Conservation (phyloP, 2,329 filamentous ascomycete species). For the Fusarium sp. region DNA sequence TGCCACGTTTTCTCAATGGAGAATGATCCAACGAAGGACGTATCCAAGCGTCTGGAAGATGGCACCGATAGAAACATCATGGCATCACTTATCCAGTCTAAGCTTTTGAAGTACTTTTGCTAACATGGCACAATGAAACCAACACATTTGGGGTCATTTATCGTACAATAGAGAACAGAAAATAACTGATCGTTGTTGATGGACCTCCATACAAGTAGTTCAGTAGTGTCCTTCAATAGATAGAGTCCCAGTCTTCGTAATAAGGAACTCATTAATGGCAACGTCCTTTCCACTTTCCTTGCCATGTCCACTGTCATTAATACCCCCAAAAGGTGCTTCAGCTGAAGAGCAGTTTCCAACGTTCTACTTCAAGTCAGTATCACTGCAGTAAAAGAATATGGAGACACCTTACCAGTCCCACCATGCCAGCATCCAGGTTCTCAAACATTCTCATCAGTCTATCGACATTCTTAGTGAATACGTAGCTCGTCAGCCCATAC, state of each 20-base stretch:
- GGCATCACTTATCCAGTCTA: background rate
- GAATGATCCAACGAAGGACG: rapidly evolving
- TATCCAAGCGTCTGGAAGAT: background rate
- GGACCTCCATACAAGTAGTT: rapidly evolving
- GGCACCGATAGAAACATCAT: background rate
- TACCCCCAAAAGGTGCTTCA: background rate
- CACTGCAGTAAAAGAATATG: background rate
- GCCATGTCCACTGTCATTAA: background rate
- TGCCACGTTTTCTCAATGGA: background rate
- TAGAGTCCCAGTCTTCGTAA: background rate
- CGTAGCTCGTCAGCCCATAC: background rate
- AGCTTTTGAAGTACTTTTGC: too few relatives aligned
- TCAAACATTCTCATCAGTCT: background rate
- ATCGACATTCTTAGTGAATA: background rate
- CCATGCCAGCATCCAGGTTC: background rate
- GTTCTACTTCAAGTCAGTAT: background rate
- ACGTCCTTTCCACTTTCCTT: slow-evolving; percentile 3
- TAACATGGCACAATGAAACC: too few relatives aligned
- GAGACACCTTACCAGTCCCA: background rate
- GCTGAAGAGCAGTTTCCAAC: background rate
- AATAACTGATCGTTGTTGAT: background rate
- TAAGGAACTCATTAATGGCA: background rate
- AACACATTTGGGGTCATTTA: too few relatives aligned
- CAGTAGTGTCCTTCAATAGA: background rate
- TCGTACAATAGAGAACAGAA: background rate